Conservation (phyloP, 805 yeast species). For the Metschnikowia vanudenii region DNA sequence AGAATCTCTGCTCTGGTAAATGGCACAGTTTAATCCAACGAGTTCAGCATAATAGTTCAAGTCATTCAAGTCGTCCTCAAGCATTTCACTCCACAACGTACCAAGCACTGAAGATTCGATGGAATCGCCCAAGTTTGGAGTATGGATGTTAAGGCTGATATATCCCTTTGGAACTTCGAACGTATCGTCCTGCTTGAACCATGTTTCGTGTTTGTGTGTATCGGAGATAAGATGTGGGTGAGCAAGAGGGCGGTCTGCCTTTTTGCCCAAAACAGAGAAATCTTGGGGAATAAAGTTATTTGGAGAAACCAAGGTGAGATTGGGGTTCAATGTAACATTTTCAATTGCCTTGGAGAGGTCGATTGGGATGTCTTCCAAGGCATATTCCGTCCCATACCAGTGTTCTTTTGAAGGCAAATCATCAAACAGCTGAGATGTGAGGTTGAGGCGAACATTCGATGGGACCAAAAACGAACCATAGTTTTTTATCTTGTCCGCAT, state of each 20-base stretch:
- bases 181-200: constrained; percentile 90
- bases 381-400: constrained; percentile 91
- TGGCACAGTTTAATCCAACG: constrained; percentile 66
- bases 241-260: constrained; percentile 35
- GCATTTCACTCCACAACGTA: constrained; percentile 61
- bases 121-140: constrained; percentile 62
- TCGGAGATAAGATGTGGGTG: constrained; percentile 63
- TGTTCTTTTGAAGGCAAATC: constrained; percentile 53
- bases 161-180: constrained; percentile 86
- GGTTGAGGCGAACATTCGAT: constrained; percentile 56
- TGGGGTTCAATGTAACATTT: constrained; percentile 24
- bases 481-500: constrained; percentile 50
- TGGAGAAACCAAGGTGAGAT: constrained; percentile 61
- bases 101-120: constrained; percentile 58
- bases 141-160: constrained; percentile 59
- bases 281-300: constrained; percentile 82
- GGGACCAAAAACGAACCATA: constrained; percentile 51
- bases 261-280: constrained; percentile 56
- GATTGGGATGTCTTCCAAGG: constrained; percentile 43
- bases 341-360: constrained; percentile 35
- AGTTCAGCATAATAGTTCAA: constrained; percentile 79
- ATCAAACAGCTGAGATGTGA: constrained; percentile 53
- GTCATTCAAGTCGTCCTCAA: constrained; percentile 75
- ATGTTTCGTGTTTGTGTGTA: constrained; percentile 53
- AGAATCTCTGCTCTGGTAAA: constrained; percentile 67